Evolutionary conservation across 1,284 basidiomycete genomes (phyloP), one percentile per base, ranked within the genome.

Genomic region (Phellopilus nigrolimitatus): DNA sequence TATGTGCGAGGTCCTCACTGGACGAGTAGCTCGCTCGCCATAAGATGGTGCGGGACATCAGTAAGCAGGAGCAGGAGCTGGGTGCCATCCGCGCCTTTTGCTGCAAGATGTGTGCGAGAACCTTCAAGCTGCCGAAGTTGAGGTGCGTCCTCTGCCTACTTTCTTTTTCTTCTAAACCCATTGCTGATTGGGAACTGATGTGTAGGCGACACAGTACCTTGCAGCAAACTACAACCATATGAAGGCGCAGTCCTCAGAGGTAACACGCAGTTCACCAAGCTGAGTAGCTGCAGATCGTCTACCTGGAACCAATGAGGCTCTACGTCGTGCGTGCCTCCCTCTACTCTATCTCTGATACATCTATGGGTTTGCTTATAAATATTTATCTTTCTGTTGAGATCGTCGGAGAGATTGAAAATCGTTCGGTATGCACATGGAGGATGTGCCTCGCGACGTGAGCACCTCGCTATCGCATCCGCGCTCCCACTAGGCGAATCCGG

Each of bases 1-100:
- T n/a, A 93, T 94, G 69, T 83, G 77, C 62, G 94, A 97, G 68
- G 92, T 97, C 56, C 74, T 95, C 37, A 15, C 79, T 94, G 65
- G 74, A 70, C 21, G 83, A 91, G 57, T 79, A 88, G 61, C 68
- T 90, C 38, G 71, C 78, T 1, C 76, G 79, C 33, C 75, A 81
- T 28, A 82, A 83, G 59, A 74, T 78, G 3, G 73, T 82, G 6
- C 60, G 82, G 3, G 76, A 81, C 43, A 74, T 86, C 44, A 87
- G 88, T 65, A 87, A 86, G 55, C 84, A 88, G 60, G 78, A 87
- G 50, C 82, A 82, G 53, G 65, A 48, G 40, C 57, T n/a, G 58
- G 36, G 45, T 39, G 13, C 27, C 70, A 6, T 61, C 68, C 6
- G 72, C 57, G 56, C 15, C 12, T 43, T 3, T n/a, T 47, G 61